These are phyloP conservation scores for Solanum pennellii DNA, from an alignment of 257 asterid species.

Conservation along the genomic window DNA sequence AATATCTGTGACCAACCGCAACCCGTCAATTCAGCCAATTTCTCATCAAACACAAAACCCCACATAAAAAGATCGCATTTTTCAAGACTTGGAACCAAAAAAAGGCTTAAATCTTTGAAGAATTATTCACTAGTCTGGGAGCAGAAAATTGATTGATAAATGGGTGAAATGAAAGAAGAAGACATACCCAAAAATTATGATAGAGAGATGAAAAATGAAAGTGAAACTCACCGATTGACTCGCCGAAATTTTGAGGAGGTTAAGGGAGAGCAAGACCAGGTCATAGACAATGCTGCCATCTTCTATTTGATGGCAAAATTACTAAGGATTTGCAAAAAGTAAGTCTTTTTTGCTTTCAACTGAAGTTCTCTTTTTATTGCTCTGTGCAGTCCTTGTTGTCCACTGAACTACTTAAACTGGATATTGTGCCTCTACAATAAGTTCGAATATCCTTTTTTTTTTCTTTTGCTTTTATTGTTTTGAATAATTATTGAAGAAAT, in stretches of 20 bases:
- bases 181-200: neutral
- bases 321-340: neutral
- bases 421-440: neutral
- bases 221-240: conserved; percentile 45
- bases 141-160: neutral
- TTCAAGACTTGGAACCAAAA: neutral
- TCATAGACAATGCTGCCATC: conserved; percentile 49
- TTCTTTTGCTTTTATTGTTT: neutral
- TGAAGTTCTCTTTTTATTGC: neutral
- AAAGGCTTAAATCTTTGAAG: neutral
- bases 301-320: conserved; percentile 2
- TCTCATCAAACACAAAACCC: neutral
- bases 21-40: neutral
- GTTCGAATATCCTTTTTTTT: conserved; percentile 19
- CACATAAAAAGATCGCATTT: neutral
- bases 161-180: neutral
- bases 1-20: conserved; percentile 26
- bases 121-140: neutral
- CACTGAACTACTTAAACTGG: neutral
- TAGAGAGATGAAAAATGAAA: neutral
- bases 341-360: neutral
- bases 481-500: neutral
- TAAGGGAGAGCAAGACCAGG: conserved; percentile 36
- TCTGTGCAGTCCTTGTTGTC: neutral
- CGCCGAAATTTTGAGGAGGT: conserved; percentile 53